Conservation (phyloP, 2,329 filamentous ascomycete genomes). For the Trichoderma afroharzianum region DNA sequence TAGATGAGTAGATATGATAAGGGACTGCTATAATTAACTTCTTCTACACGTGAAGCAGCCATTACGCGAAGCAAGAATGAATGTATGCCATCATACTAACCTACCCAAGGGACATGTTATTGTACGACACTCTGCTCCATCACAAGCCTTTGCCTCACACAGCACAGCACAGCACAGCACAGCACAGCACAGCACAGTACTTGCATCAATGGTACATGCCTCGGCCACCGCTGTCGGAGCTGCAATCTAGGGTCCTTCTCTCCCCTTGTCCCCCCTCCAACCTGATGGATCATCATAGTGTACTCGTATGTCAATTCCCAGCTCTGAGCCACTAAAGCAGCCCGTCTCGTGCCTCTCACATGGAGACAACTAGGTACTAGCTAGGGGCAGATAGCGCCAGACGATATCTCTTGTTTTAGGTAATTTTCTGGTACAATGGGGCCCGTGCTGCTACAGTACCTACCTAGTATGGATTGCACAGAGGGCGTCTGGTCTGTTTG, state of each 20-base stretch:
- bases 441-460: background rate
- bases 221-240: slow-evolving; percentile 3
- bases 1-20: background rate
- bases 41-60: background rate
- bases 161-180: background rate
- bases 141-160: background rate
- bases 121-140: background rate
- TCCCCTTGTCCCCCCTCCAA: background rate
- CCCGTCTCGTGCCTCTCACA: background rate
- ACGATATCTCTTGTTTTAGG: background rate
- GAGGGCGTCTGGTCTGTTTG: background rate
- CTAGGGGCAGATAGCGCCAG: background rate
- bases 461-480: no score
- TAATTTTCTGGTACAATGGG: background rate
- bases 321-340: background rate
- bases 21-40: background rate
- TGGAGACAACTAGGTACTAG: background rate
- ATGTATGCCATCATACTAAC: background rate
- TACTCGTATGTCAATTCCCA: background rate
- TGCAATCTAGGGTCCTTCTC: background rate
- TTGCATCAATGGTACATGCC: background rate
- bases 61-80: background rate
- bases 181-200: background rate
- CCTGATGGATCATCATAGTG: slow-evolving; percentile 1
- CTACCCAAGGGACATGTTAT: no score